Base-by-base conservation (phyloP, 1,284 basidiomycete genomes). In the Heliocybe sulcata region DNA sequence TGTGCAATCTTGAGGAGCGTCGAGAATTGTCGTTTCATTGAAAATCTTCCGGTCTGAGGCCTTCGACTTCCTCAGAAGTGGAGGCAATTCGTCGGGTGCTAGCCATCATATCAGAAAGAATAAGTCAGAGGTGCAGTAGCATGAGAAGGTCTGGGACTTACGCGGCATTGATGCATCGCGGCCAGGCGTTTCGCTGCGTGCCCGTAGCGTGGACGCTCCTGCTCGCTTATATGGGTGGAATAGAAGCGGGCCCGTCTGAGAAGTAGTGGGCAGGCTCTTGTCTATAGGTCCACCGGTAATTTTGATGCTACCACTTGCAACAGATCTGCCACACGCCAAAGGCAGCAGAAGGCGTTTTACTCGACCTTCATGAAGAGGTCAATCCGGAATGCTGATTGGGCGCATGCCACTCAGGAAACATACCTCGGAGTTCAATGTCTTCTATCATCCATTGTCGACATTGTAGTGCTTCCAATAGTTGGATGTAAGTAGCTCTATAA, bases 401-500 rank as follows among this genome's bases (percentile, higher is more conserved):
- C 8, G 47, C 4, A n/a, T 25, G 29, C 29, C 29, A 31, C 29
- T 6, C 29, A 31, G n/a, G 25, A 4, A 9, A 49, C 47, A 8
- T 23, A 26, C 47, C 23, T 25, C 47, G 47, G 12, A 49, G 27
- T 29, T 16, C 6, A 56, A 65, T 68, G 51, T 31, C 58, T 47
- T 35, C 19, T 31, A 62, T 55, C 33, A 49, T 54, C 31, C 48
- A 12, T 45, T 57, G 56, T 48, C 65, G 63, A 42, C 60, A 61
- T 51, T 62, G 67, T n/a, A 68, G 58, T 45, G 72, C 61, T 33
- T 67, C 60, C 16, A 71, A 65, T 60, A 72, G 60, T 57, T 58
- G 66, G 58, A 71, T 73, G 60, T 71, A 71, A 3, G 64, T 63
- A 9, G 67, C 59, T 61, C 73, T 71, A 58, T 67, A 60, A 42